Conservation (phyloP, 768 basidiomycete genomes). For the Hygrophorus russula region DNA sequence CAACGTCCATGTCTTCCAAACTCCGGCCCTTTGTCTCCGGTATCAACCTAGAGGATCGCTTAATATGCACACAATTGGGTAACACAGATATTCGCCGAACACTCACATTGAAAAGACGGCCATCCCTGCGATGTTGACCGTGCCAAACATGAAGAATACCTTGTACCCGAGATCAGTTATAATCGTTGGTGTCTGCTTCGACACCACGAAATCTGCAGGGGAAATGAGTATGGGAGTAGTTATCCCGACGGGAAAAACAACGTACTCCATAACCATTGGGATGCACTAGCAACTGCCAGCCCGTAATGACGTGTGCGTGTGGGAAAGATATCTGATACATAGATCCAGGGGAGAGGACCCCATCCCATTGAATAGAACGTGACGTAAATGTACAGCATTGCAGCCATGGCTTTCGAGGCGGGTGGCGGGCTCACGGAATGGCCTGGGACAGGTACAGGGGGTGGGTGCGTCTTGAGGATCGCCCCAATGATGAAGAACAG, state of each 20-base stretch:
- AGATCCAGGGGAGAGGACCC: constrained; percentile 40
- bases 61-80: not conserved
- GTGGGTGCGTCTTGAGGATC: constrained; percentile 69
- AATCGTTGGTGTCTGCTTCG: constrained; percentile 60
- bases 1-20: constrained; percentile 43
- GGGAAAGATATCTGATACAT: constrained; percentile 79
- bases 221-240: not conserved
- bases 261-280: constrained; percentile 79
- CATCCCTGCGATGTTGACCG: constrained; percentile 67
- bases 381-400: constrained; percentile 78
- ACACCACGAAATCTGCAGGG: constrained; percentile 51
- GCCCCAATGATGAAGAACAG: constrained; percentile 80
- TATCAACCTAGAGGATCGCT: constrained; percentile 27
- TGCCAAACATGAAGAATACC: constrained; percentile 67
- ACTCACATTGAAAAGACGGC: constrained; percentile 52
- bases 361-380: constrained; percentile 85
- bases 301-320: constrained; percentile 79
- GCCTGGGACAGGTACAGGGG: constrained; percentile 21
- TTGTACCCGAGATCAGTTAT: constrained; percentile 56
- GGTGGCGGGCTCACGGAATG: constrained; percentile 30
- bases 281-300: constrained; percentile 58
- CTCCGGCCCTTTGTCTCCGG: constrained; percentile 53
- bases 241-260: constrained; percentile 4
- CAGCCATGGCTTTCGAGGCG: constrained; percentile 73
- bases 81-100: not conserved